A percentile compares a stretch with the other conserved stretches of the same genome.
Evolutionary conservation across 2,329 filamentous ascomycete genomes (phyloP).

Genomic region (Clathrospora elynae): DNA sequence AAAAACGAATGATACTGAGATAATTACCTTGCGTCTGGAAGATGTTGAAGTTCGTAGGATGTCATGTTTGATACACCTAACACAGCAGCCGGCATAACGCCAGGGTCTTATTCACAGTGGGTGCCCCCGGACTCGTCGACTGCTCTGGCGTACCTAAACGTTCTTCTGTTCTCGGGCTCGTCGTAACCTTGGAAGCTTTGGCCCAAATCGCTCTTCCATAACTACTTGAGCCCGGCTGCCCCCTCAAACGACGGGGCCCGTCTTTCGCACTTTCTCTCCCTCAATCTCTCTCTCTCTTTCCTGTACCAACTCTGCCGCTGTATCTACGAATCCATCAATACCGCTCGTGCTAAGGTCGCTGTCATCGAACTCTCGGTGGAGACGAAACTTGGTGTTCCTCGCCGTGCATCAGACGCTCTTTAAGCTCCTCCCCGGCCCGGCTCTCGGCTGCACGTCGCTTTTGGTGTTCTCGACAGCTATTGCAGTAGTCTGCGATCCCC

Average conservation of each 20-base stretch:
- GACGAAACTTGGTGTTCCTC: conserved; percentile 36
- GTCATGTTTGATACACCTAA: conserved; percentile 17
- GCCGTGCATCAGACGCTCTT: conserved; percentile 32
- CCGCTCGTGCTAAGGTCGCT: conserved; percentile 22
- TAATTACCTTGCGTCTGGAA: too few species aligned
- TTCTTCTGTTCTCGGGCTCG: conserved; percentile 37
- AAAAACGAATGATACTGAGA: too few species aligned
- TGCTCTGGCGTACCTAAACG: conserved; percentile 36
- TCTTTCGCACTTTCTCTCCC: conserved; percentile 29
- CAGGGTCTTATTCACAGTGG: conserved; percentile 19
- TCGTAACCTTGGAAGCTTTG: conserved; percentile 45
- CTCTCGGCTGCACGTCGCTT: conserved; percentile 33
- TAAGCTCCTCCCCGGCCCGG: conserved; percentile 22
- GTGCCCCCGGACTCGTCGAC: conserved; percentile 21
- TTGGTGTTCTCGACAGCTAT: conserved; percentile 42
- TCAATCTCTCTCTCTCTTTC: conserved; percentile 32
- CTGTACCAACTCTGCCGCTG: conserved; percentile 23
- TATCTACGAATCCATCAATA: conserved; percentile 33
- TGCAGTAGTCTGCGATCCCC: conserved; percentile 32
- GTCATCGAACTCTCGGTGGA: conserved; percentile 38
- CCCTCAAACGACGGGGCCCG: conserved; percentile 20
- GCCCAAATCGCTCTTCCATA: conserved; percentile 43
- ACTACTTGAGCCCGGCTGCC: conserved; percentile 29
- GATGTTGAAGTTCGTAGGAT: background rate
- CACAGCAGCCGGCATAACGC: conserved; percentile 17